These are phyloP conservation scores for Delonix regia DNA, from an alignment of 306 rosid genomes.

Conservation along the genomic window DNA sequence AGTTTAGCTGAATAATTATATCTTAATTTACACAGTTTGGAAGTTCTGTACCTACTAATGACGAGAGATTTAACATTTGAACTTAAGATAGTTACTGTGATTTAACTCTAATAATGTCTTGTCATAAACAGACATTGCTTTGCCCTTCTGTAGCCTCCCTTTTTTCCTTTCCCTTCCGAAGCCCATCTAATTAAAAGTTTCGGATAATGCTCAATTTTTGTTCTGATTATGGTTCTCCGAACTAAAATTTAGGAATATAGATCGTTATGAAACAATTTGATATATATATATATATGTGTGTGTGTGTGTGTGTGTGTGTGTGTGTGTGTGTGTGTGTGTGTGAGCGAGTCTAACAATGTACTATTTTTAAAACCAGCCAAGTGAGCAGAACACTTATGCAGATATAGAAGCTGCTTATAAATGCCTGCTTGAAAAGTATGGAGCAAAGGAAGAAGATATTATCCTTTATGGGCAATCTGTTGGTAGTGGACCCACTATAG, in stretches of 20 bases:
- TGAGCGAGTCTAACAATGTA: constrained; percentile 23
- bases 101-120: not conserved
- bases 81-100: not conserved
- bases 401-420: constrained; percentile 92
- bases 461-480: constrained; percentile 95
- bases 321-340: no score
- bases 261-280: constrained; percentile 18
- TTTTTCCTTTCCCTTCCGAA: not conserved
- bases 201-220: not conserved
- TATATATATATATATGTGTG: no score
- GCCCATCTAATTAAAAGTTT: not conserved
- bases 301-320: no score
- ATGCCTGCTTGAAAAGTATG: constrained; percentile 85
- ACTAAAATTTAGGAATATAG: not conserved
- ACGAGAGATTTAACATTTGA: not conserved
- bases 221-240: constrained; percentile 6
- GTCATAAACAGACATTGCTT: not conserved
- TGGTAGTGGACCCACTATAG: constrained; percentile 95
- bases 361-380: constrained; percentile 61
- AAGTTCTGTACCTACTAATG: not conserved
- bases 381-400: constrained; percentile 95
- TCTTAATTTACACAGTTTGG: not conserved
- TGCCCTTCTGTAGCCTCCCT: not conserved
- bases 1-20: not conserved
- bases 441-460: constrained; percentile 86